Percentiles rank a stretch among this genome's conserved stretches.
Conservation (phyloP, 2,329 filamentous ascomycete genomes). For the Talaromyces islandicus region DNA sequence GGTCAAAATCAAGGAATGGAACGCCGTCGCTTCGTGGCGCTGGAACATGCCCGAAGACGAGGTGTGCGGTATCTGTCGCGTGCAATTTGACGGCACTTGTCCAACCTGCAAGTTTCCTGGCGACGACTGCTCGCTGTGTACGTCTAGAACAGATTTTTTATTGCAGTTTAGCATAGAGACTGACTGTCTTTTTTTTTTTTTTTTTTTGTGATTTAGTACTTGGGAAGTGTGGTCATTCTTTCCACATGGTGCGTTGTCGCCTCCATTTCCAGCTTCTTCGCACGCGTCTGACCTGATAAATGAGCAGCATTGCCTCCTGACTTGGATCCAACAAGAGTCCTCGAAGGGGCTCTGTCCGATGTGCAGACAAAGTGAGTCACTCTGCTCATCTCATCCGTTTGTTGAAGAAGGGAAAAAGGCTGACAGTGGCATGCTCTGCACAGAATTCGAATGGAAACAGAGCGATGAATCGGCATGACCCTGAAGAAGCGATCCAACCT, state of each 20-base stretch:
- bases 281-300: background rate
- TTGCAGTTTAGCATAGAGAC: background rate
- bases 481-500: background rate
- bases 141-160: background rate
- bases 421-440: constrained; percentile 11
- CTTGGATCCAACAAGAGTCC: constrained; percentile 90
- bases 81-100: constrained; percentile 95
- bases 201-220: constrained; percentile 60
- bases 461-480: constrained; percentile 25
- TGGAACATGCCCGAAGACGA: constrained; percentile 98
- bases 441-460: constrained; percentile 51
- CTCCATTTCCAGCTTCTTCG: constrained; percentile 7
- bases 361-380: constrained; percentile 78
- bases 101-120: constrained; percentile 97
- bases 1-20: constrained; percentile 89
- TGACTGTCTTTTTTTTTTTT: background rate
- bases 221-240: constrained; percentile 94
- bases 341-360: constrained; percentile 94
- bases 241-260: constrained; percentile 70
- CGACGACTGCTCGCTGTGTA: constrained; percentile 87
- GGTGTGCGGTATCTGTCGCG: constrained; percentile 96
- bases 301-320: constrained; percentile 72
- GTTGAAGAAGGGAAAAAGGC: constrained; percentile 9
- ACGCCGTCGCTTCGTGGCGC: constrained; percentile 90
- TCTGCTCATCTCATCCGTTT: too few species aligned